Conservation (phyloP, 768 basidiomycete genomes). For the Calocera cornea region DNA sequence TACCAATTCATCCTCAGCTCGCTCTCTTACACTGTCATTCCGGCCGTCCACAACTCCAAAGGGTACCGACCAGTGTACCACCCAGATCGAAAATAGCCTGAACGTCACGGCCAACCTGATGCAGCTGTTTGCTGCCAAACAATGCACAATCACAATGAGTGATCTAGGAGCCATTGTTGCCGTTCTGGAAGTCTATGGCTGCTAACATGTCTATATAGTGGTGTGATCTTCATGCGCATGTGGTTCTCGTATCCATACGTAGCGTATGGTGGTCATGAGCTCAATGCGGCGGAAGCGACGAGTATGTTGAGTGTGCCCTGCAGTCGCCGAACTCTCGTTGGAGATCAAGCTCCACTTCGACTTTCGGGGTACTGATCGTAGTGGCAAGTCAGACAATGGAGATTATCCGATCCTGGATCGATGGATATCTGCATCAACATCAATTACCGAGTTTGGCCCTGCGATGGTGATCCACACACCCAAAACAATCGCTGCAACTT, state of each 20-base stretch:
- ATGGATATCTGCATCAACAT: slow-evolving; percentile 64
- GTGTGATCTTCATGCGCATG: slow-evolving; percentile 7
- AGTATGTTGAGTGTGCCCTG: slow-evolving; percentile 88
- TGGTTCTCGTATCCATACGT: slow-evolving; percentile 2
- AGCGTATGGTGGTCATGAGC: neutral
- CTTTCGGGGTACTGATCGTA: slow-evolving; percentile 65
- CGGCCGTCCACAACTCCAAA: too few relatives aligned
- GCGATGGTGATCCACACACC: slow-evolving; percentile 38
- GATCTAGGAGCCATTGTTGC: slow-evolving; percentile 54
- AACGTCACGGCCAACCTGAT: too few relatives aligned
- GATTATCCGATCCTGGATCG: slow-evolving; percentile 84
- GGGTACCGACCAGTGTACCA: too few relatives aligned
- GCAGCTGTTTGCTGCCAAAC: too few relatives aligned
- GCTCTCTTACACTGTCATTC: too few relatives aligned
- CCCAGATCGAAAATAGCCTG: too few relatives aligned
- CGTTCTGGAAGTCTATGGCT: slow-evolving; percentile 39
- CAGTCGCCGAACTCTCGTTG: slow-evolving; percentile 73
- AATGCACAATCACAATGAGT: slow-evolving; percentile 44
- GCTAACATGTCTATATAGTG: slow-evolving; percentile 4
- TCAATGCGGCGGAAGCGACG: slow-evolving; percentile 39
- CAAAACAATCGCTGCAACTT: slow-evolving; percentile 64
- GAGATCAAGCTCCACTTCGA: slow-evolving; percentile 71
- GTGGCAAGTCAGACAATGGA: slow-evolving; percentile 75
- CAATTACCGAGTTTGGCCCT: neutral
- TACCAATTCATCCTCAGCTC: too few relatives aligned